Evolutionary conservation across 768 basidiomycete genomes (phyloP).

Genomic region (Udeniomyces megalosporus): DNA sequence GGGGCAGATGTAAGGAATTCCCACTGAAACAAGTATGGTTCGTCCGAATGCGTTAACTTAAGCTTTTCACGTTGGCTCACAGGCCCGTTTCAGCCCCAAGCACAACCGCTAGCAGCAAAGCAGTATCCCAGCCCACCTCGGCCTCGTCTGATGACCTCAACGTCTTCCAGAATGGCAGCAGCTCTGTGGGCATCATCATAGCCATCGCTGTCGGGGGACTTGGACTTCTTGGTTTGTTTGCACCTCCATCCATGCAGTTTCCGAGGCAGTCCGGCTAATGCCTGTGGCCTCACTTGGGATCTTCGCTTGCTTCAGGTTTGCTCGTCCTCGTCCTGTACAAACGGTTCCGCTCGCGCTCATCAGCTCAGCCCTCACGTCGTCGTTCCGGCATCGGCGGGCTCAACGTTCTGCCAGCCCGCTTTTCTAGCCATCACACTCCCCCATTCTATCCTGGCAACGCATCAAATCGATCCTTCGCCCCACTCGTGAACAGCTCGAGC

Average conservation of each 20-base stretch:
- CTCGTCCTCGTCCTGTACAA: not conserved
- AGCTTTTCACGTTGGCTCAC: not conserved
- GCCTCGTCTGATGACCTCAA: not conserved
- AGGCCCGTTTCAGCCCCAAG: not conserved
- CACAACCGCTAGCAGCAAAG: not conserved
- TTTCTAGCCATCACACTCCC: too few relatives aligned
- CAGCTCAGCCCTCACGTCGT: too few relatives aligned
- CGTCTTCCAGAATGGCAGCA: not conserved
- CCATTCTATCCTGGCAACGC: too few relatives aligned
- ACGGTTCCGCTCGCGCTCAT: too few relatives aligned
- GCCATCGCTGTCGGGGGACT: conserved; percentile 2
- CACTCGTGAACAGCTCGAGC: too few relatives aligned
- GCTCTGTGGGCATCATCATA: not conserved
- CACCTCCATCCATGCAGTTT: not conserved
- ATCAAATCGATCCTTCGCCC: too few relatives aligned
- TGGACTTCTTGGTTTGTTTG: not conserved
- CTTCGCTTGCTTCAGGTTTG: not conserved
- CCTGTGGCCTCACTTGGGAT: too few relatives aligned
- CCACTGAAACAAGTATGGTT: not conserved
- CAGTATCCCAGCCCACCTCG: not conserved
- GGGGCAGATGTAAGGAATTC: not conserved
- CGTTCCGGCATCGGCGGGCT: too few relatives aligned
- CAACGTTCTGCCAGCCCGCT: too few relatives aligned
- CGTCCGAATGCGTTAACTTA: not conserved
- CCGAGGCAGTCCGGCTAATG: too few relatives aligned